Base-by-base conservation (phyloP, 352 stramenopile genomes). In the Pythium vanterpoolii region DNA sequence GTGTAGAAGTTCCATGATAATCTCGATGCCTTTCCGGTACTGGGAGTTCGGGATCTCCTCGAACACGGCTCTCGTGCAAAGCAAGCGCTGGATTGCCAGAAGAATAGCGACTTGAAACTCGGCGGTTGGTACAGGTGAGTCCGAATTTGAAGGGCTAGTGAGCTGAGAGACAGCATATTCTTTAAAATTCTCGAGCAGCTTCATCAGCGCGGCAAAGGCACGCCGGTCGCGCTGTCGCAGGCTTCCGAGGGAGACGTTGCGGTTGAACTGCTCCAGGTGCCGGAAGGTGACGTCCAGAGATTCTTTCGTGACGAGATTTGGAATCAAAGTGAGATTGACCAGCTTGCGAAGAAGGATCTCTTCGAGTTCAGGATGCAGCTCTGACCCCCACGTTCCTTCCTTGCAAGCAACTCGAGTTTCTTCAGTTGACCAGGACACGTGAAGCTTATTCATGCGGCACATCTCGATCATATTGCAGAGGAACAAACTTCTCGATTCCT, bases 391-490 rank as follows among this genome's bases (percentile, higher is more conserved):
- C 4, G 78, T 91, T 43, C 86, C 86, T 73, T 93, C 86, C 57
- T 95, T 95, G 64, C 86, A 95, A 1, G 74, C 86, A 58, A 93
- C 74, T 60, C 77, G 82, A 7, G 86, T 93, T 61, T 95, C 86
- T 72, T 93, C 86, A 0, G 86, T 93, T 27, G 86, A 95, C 86
- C 83, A 93, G 8, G 81, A 80, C 30, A 95, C 76, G 49, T 95
- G 86, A 24, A 93, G 54, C 60, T 93, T 92, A 72, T 93, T 95
- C 79, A 93, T 89, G 8, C 82, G 78, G 38, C 83, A 92, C 81
- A 95, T 92, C 51, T 95, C 86, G 49, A 95, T 86, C 71, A 95
- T 73, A 49, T 95, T 95, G 62, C 79, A 83, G 43, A 95, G 36
- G 54, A 93, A 92, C 28, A 95, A 48, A 47, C 82, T 95, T 48